phyloP scores from a whole-genome alignment of 2,329 filamentous ascomycete genomes.

The Elsinoe australis region DNA sequence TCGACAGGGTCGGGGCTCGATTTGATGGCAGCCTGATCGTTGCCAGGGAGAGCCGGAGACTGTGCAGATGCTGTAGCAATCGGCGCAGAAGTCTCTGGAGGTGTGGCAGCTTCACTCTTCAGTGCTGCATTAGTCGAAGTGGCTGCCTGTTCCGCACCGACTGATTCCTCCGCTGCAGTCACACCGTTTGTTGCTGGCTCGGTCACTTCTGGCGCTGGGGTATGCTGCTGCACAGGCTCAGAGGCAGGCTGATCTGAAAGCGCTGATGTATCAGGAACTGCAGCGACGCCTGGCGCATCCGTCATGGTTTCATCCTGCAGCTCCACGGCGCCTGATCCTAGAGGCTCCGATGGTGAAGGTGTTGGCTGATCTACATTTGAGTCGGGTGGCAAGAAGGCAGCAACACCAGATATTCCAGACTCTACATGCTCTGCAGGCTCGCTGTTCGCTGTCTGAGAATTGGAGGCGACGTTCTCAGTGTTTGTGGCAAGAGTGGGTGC shows the following conservation, averaged over 20 bases:
- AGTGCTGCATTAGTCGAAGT: background rate
- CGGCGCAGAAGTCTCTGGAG: background rate
- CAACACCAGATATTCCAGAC: conserved; percentile 37
- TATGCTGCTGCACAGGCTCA: conserved; percentile 16
- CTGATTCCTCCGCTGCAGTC: conserved; percentile 45
- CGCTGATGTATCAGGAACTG: background rate
- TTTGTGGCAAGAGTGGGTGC: conserved; percentile 9
- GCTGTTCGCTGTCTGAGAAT: conserved; percentile 13
- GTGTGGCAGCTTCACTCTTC: background rate
- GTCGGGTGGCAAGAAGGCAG: conserved; percentile 37
- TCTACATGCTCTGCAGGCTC: conserved; percentile 37
- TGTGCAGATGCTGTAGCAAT: conserved; percentile 20
- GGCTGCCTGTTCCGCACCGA: conserved; percentile 4
- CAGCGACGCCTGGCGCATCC: conserved; percentile 16
- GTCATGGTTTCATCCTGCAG: conserved; percentile 16
- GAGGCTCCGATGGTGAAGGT: conserved; percentile 37
- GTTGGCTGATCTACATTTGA: conserved; percentile 37
- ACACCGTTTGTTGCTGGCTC: conserved; percentile 12
- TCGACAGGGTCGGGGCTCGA: conserved; percentile 4
- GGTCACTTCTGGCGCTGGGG: conserved; percentile 3
- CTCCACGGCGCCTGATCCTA: conserved; percentile 25
- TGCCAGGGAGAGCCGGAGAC: background rate
- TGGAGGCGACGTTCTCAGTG: too few relatives aligned
- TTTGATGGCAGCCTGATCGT: conserved; percentile 18
- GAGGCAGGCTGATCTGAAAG: background rate